These are phyloP conservation scores for Cicer judaicum DNA, from an alignment of 306 rosid genomes.

Conservation along the genomic window DNA sequence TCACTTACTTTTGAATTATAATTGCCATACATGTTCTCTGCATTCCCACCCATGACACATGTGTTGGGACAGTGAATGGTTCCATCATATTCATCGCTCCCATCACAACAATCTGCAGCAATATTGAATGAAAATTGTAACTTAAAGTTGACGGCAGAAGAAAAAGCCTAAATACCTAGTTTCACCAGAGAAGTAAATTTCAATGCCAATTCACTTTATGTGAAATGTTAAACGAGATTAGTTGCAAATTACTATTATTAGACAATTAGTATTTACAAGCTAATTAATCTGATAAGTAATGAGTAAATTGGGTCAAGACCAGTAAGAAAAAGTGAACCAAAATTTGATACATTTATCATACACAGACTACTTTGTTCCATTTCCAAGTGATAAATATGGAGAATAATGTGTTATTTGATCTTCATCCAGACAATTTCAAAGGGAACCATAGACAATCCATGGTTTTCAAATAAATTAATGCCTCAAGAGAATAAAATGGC, in stretches of 20 bases:
- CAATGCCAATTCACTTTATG: not conserved
- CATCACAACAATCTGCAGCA: slow-evolving; percentile 89
- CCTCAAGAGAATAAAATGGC: slow-evolving; percentile 26
- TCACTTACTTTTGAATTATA: slow-evolving; percentile 42
- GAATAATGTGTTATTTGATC: not conserved
- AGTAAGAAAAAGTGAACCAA: slow-evolving; percentile 20
- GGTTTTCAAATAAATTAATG: slow-evolving; percentile 20
- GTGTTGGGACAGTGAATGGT: slow-evolving; percentile 67
- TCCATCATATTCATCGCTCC: slow-evolving; percentile 85
- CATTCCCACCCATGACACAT: slow-evolving; percentile 83
- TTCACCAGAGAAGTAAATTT: not conserved
- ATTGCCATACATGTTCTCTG: slow-evolving; percentile 50
- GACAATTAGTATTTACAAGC: not conserved
- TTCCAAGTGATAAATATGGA: not conserved
- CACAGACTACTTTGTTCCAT: slow-evolving; percentile 6
- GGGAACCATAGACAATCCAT: slow-evolving; percentile 7
- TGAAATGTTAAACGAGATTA: slow-evolving; percentile 20
- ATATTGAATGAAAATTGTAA: slow-evolving; percentile 39
- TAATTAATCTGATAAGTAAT: slow-evolving; percentile 1
- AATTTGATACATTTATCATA: slow-evolving; percentile 13
- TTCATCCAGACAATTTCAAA: slow-evolving; percentile 17
- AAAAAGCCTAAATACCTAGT: slow-evolving; percentile 18
- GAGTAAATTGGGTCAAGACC: slow-evolving; percentile 20
- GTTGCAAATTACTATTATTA: not conserved
- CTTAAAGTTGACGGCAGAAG: slow-evolving; percentile 30